Percentiles rank a stretch among this genome's conserved stretches.
Conservation (phyloP, 2,329 filamentous ascomycete species). For the Acarospora socialis region DNA sequence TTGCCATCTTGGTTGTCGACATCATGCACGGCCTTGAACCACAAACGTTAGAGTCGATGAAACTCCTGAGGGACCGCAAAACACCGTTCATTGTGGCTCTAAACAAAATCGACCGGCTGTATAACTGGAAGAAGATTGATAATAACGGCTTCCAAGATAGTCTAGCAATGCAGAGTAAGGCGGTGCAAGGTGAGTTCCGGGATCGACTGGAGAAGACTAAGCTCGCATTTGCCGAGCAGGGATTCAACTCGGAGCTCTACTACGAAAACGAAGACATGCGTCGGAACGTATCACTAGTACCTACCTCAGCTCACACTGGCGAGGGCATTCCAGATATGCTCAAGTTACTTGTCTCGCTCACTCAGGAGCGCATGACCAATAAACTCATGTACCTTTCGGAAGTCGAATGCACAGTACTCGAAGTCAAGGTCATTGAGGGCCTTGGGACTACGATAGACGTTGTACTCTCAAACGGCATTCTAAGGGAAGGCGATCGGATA, state of each 20-base stretch:
- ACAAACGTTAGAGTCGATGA: conserved; percentile 96
- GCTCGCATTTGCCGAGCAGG: conserved; percentile 85
- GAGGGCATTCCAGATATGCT: conserved; percentile 98
- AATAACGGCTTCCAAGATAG: conserved; percentile 98
- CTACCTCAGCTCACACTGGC: conserved; percentile 95
- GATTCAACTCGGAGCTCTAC: conserved; percentile 94
- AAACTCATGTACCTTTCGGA: conserved; percentile 97
- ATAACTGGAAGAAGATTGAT: conserved; percentile 96
- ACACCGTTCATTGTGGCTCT: conserved; percentile 97
- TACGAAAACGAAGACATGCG: conserved; percentile 98
- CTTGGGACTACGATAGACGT: conserved; percentile 98
- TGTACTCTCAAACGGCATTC: conserved; percentile 85
- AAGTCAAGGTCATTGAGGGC: conserved; percentile 98
- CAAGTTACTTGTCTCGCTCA: conserved; percentile 82
- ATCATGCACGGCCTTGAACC: conserved; percentile 99
- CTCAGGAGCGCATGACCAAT: conserved; percentile 93
- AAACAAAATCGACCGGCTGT: conserved; percentile 99
- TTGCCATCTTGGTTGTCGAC: conserved; percentile 95
- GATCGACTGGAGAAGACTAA: conserved; percentile 85
- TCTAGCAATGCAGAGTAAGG: conserved; percentile 76
- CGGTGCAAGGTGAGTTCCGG: conserved; percentile 85
- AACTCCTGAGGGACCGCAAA: conserved; percentile 76
- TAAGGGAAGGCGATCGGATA: conserved; percentile 86
- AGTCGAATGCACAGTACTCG: conserved; percentile 91
- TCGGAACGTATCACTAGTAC: conserved; percentile 84